These are phyloP conservation scores for Onygena corvina DNA, from an alignment of 2,329 filamentous ascomycete species.

Conservation along the genomic window DNA sequence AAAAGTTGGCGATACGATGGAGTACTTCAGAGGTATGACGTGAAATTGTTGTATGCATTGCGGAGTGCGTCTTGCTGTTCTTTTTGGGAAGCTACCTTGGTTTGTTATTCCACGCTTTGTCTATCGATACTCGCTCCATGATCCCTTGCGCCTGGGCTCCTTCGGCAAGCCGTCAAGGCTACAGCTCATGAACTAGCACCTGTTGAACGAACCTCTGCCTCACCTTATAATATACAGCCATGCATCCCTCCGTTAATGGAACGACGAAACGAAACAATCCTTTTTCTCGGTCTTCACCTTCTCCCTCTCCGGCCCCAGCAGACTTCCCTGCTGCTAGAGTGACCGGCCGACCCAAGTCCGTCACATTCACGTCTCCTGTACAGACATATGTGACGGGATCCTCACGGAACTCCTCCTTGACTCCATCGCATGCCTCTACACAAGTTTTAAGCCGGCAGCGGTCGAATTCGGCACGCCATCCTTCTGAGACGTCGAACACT, in stretches of 20 bases:
- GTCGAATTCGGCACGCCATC: conserved; percentile 54
- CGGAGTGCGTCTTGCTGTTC: no score
- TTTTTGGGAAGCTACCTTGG: no score
- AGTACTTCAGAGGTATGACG: no score
- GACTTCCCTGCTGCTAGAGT: conserved; percentile 17
- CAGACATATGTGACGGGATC: conserved; percentile 42
- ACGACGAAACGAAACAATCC: conserved; percentile 69
- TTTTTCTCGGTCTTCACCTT: conserved; percentile 55
- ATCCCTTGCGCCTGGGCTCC: not conserved
- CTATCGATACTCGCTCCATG: not conserved
- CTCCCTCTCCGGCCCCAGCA: conserved; percentile 51
- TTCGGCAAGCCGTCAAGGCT: not conserved
- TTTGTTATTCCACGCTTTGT: not conserved
- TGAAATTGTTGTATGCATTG: not conserved
- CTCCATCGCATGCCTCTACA: conserved; percentile 40
- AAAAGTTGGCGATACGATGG: conserved; percentile 5
- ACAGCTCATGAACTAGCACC: conserved; percentile 1
- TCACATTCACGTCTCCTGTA: conserved; percentile 52
- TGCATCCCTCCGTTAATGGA: conserved; percentile 48
- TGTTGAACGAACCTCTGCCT: not conserved
- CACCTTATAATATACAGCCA: conserved; percentile 19
- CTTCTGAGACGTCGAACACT: conserved; percentile 52
- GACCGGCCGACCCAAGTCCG: conserved; percentile 59
- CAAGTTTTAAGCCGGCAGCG: conserved; percentile 34
- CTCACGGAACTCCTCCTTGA: conserved; percentile 57